Evolutionary conservation across 2,329 filamentous ascomycete genomes (phyloP).

Genomic region (Rhynchosporium graminicola): DNA sequence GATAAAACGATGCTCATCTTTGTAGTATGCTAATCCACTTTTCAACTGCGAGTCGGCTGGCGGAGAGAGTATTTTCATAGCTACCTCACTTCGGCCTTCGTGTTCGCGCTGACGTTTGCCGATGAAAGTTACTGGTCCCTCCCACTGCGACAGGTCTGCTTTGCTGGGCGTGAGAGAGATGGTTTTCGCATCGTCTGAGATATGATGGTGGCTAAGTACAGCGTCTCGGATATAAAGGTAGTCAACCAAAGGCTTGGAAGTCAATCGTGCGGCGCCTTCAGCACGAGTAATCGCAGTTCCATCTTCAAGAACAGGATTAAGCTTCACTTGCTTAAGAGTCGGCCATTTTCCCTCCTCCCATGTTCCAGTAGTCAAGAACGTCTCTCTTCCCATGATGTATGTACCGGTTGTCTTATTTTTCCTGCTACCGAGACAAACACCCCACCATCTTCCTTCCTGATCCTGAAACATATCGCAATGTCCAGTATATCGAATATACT

Average conservation of each 20-base stretch:
- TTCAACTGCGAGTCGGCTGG: neutral
- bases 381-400: slow-evolving; percentile 41
- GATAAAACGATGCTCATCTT: slow-evolving; percentile 16
- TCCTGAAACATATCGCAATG: slow-evolving; percentile 51
- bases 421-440: slow-evolving; percentile 22
- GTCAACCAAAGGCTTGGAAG: slow-evolving; percentile 23
- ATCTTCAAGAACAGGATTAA: slow-evolving; percentile 4
- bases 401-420: slow-evolving; percentile 26
- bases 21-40: slow-evolving; percentile 17
- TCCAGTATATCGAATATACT: slow-evolving; percentile 48
- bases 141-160: slow-evolving; percentile 27
- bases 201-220: slow-evolving; percentile 28
- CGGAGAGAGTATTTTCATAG: slow-evolving; percentile 1
- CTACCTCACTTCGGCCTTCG: neutral
- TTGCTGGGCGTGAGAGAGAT: slow-evolving; percentile 27
- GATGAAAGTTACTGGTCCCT: slow-evolving; percentile 32
- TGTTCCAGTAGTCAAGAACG: slow-evolving; percentile 37
- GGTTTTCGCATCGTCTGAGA: slow-evolving; percentile 21
- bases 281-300: slow-evolving; percentile 1
- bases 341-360: slow-evolving; percentile 39
- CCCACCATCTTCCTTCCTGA: slow-evolving; percentile 28
- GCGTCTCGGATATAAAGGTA: slow-evolving; percentile 37
- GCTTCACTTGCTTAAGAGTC: slow-evolving; percentile 7
- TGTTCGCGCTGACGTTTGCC: slow-evolving; percentile 30
- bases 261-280: slow-evolving; percentile 3